Evolutionary conservation across 2,329 filamentous ascomycete species (phyloP).

Genomic region (Davidsoniella eucalypti): DNA sequence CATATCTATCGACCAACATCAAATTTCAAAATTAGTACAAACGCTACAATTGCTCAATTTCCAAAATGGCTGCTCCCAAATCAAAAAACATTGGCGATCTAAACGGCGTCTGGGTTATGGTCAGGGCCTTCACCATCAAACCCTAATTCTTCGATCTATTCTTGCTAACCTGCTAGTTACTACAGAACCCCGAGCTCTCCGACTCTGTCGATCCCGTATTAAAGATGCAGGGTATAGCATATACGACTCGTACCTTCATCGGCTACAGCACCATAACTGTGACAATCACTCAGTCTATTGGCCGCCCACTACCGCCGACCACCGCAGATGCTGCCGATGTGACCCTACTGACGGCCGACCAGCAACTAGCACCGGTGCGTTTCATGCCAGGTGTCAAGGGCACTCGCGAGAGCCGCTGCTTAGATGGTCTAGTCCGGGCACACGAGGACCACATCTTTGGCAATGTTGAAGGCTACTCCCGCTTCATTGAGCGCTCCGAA

Average conservation of each 20-base stretch:
- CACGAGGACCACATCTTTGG: constrained; percentile 74
- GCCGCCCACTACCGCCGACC: constrained; percentile 20
- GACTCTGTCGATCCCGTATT: constrained; percentile 53
- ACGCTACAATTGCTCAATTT: too few relatives aligned
- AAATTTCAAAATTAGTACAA: too few relatives aligned
- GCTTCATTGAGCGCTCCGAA: constrained; percentile 30
- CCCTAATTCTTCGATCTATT: background rate
- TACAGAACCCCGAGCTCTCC: constrained; percentile 59
- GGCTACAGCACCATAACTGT: constrained; percentile 52
- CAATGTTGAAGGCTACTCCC: constrained; percentile 42
- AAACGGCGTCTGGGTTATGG: constrained; percentile 53
- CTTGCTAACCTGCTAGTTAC: constrained; percentile 5
- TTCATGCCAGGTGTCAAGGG: constrained; percentile 39
- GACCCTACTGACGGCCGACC: constrained; percentile 54
- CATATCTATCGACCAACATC: too few relatives aligned
- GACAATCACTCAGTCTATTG: constrained; percentile 38
- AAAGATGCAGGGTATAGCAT: constrained; percentile 54
- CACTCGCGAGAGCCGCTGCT: constrained; percentile 38
- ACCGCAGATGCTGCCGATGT: constrained; percentile 26
- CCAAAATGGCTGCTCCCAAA: constrained; percentile 51
- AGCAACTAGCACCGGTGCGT: constrained; percentile 43
- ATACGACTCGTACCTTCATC: constrained; percentile 57
- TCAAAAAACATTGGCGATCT: constrained; percentile 51
- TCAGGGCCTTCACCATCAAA: constrained; percentile 23
- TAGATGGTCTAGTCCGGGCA: constrained; percentile 37